Percentiles rank a stretch among this genome's conserved stretches.
These are phyloP conservation scores for Kalanchoe fedtschenkoi DNA, from an alignment of 164 flowering plant species.

Conservation along the genomic window DNA sequence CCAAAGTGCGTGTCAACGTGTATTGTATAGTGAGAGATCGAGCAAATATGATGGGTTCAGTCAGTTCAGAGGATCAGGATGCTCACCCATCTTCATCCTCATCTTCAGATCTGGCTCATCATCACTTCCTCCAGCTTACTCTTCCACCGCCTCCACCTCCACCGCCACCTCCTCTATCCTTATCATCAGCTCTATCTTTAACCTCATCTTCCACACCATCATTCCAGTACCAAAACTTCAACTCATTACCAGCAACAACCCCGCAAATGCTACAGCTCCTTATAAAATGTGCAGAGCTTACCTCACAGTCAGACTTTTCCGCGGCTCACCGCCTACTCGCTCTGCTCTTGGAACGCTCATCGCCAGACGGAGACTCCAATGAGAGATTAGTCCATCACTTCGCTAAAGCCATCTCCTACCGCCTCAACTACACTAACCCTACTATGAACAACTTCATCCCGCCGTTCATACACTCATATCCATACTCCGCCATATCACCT, in stretches of 20 bases:
- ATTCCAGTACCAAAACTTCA: constrained; percentile 8
- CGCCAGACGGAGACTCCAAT: constrained; percentile 72
- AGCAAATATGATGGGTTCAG: constrained; percentile 3
- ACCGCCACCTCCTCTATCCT: neutral
- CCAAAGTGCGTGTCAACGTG: neutral
- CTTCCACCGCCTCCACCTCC: neutral
- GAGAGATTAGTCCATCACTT: constrained; percentile 62
- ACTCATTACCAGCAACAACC: constrained; percentile 13
- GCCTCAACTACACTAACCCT: constrained; percentile 25
- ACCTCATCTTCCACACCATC: constrained; percentile 7
- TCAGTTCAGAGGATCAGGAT: constrained; percentile 8
- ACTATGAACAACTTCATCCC: neutral
- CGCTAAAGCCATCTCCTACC: constrained; percentile 46
- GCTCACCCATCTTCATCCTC: constrained; percentile 4
- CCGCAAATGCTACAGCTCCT: constrained; percentile 57
- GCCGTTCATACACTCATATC: neutral
- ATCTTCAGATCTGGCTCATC: constrained; percentile 8
- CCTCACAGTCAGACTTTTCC: constrained; percentile 45
- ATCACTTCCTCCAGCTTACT: neutral
- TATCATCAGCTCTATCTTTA: neutral
- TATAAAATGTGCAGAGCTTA: constrained; percentile 54
- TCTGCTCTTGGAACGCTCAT: constrained; percentile 42
- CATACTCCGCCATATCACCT: neutral
- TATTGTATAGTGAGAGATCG: neutral
- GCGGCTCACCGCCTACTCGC: constrained; percentile 54